These are phyloP conservation scores for Saccharomycopsis fodiens DNA, from an alignment of 805 yeast genomes.

Conservation along the genomic window DNA sequence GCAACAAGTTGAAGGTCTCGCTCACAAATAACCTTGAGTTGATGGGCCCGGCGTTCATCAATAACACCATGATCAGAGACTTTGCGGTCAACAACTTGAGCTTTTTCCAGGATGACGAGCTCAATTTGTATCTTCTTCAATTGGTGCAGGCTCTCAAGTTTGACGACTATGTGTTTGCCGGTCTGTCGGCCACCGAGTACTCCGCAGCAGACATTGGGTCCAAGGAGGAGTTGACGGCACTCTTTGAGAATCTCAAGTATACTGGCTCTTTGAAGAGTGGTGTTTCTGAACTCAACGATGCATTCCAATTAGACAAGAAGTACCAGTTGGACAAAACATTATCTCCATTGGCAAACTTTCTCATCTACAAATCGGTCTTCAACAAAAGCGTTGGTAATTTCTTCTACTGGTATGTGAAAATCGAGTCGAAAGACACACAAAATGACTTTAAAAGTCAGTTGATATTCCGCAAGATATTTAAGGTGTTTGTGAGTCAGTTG, in stretches of 20 bases:
- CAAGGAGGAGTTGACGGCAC: constrained; percentile 6
- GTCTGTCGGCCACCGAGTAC: not conserved
- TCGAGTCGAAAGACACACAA: constrained; percentile 71
- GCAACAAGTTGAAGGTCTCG: constrained; percentile 62
- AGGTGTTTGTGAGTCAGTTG: constrained; percentile 33
- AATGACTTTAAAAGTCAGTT: constrained; percentile 22
- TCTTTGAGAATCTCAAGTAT: constrained; percentile 11
- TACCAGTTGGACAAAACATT: constrained; percentile 19
- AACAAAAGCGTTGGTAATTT: constrained; percentile 68
- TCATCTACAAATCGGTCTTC: constrained; percentile 61
- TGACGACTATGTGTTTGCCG: constrained; percentile 35
- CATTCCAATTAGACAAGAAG: not conserved
- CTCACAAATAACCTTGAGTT: constrained; percentile 57
- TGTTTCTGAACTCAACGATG: not conserved
- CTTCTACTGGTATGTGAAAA: constrained; percentile 87
- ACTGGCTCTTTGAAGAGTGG: constrained; percentile 8
- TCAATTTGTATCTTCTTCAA: constrained; percentile 77
- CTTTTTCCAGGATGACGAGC: constrained; percentile 70
- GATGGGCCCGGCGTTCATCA: constrained; percentile 62
- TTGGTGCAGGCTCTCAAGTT: constrained; percentile 86
- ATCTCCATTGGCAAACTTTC: constrained; percentile 67
- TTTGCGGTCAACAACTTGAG: constrained; percentile 83
- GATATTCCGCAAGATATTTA: constrained; percentile 38
- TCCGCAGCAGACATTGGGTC: not conserved
- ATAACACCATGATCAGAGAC: constrained; percentile 63